Base-by-base conservation (phyloP, 495 filamentous ascomycete genomes). In the Baudoinia panamericana region DNA sequence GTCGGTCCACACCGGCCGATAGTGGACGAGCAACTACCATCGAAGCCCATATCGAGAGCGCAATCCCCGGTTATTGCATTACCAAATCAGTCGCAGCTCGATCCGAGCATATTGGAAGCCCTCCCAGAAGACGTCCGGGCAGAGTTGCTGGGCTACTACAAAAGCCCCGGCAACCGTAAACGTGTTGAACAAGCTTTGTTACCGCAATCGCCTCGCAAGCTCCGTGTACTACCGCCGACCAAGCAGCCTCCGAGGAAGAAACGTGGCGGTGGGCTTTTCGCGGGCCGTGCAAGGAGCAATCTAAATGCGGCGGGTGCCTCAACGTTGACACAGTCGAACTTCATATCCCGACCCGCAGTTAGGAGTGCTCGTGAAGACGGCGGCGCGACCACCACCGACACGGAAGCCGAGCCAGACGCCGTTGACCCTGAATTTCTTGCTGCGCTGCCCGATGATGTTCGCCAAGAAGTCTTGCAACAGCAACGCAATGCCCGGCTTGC, bases 41-140 rank as follows among this genome's bases (percentile, higher is more conserved):
- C 34, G 17, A 17, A 40, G 46, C 29, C 34, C 36, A 8, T 15
- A 1, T 43, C 39, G 8, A 27, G 36, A 22, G 21, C 33, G 1
- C 34, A 36, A 19, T 37, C 51, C 3, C 51, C 57, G 16, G 21
- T 55, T 3, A 48, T 47, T 25, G 42, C 50, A 5, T 48, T 61
- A 9, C 59, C 59, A 1, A 53, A 50, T 3, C 47, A 52, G 17
- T 64, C 61, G 5, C 61, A 64, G 43, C 55, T 64, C 11, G 58
- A 62, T 28, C 53, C 53, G 0, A 51, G 52, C 10, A 63, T 55
- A 10, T 73, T 93, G 40, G 69, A 76, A 23, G 81, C 82, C 1
- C 65, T 95, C 5, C 86, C 86, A 0, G 77, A 80, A 30, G 84
- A 90, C 43, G 72, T 95, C 48, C 78, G 84, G 42, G 73, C 77